Base-by-base conservation (phyloP, 352 stramenopile genomes). In the Poterioochromonas sp. region DNA sequence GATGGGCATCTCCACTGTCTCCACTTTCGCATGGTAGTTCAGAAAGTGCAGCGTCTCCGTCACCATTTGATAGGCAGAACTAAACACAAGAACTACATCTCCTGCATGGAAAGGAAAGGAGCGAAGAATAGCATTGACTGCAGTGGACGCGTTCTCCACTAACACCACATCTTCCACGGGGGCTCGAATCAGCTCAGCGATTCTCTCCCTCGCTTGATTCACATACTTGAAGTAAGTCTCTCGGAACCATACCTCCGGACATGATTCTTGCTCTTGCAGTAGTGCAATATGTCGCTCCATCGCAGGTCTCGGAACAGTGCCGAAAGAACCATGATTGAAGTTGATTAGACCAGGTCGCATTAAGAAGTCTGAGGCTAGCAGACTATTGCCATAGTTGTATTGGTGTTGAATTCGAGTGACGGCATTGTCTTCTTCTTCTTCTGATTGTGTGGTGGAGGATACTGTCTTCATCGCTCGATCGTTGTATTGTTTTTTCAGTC, bases 81-180 rank as follows among this genome's bases (percentile, higher is more conserved):
- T 69, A 64, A 83, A 81, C 43, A 73, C 65, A 64, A 80, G 32
- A 22, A 83, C 43, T 53, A 79, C 62, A 69, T 83, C 80, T 43
- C 79, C 70, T 47, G 26, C 58, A 15, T 78, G 0, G 63, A 80
- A 80, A 35, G 32, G 32, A 74, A 80, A 70, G 20, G 64, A 79
- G n/a, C 77, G 51, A 15, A 83, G 63, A 58, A 83, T 80, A n/a
- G 80, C 41, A 74, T 83, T 83, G 37, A 83, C 80, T 20, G 77
- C 80, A 29, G 68, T 76, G 32, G 64, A 79, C 15, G 80, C 80
- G 65, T 80, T 83, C 49, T 83, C 80, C 0, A 83, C 68, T 26
- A 83, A 39, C 12, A 83, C 80, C 5, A 83, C 34, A 39, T 79
- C 73, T 34, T 80, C 60, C 11, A 63, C 34, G 40, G 11, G n/a